Base-by-base conservation (phyloP, 2,329 filamentous ascomycete genomes). In the Alternaria triticina region DNA sequence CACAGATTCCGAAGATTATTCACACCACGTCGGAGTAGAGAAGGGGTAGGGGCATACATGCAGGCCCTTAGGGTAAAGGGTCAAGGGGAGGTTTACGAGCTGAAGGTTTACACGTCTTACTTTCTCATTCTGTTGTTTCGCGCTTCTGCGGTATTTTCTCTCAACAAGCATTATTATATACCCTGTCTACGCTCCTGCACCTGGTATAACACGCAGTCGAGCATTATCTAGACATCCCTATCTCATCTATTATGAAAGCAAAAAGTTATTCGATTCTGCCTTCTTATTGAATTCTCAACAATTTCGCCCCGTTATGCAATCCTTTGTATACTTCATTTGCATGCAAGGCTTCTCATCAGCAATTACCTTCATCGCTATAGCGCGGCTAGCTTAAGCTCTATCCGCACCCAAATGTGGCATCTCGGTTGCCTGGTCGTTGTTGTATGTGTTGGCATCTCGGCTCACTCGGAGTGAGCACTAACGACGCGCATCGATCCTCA, bases 1-100 rank as follows among this genome's bases (percentile, higher is more conserved):
- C 67, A 27, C 70, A 70, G 30, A 63, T 78, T 6, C 75, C 76
- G 2, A 77, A 61, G 62, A 78, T 78, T 45, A 58, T 77, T n/a
- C 73, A 71, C 11, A 77, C 74, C 10, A 45, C 54, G 6, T 77
- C 75, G 12, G 66, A 72, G 15, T 72, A 52, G 61, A 52, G 23
- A 28, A 6, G 5, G n/a, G 3, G 15, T 5, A 1, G 7, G 28
- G 6, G 2, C 12, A 5, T 36, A 10, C 2, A 15, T 22, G 22
- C 23, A n/a, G 17, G 5, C 3, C n/a, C 13, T 15, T 25, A 33
- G 33, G 33, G 20, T 22, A 22, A 22, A 22, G 20, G 12, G 45
- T 9, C 10, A n/a, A 22, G 13, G 43, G 49, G 27, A 6, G 7
- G 3, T 8, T 7, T 4, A 28, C 7, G 20, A 54, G 12, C 8